Conservation (phyloP, 306 rosid genomes). For the Fagus sylvatica region DNA sequence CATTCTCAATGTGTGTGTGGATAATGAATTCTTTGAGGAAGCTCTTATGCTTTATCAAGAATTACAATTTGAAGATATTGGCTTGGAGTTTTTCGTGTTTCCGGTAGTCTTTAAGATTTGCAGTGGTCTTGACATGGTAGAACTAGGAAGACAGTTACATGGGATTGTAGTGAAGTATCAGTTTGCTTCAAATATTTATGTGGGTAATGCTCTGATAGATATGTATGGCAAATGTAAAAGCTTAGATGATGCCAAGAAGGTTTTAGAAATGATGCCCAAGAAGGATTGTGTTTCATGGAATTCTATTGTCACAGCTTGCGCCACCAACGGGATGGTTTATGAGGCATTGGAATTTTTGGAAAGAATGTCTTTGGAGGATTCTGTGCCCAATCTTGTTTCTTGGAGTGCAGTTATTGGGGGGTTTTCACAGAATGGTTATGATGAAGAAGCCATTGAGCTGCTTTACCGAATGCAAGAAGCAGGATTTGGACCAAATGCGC, state of each 20-base stretch:
- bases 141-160: constrained; percentile 46
- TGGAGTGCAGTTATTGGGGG: constrained; percentile 66
- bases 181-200: constrained; percentile 38
- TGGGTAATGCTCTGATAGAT: constrained; percentile 53
- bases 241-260: constrained; percentile 46
- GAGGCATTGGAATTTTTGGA: constrained; percentile 52
- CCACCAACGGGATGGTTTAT: constrained; percentile 43
- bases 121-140: constrained; percentile 35
- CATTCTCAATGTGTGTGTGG: constrained; percentile 33
- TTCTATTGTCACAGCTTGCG: constrained; percentile 51
- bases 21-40: constrained; percentile 35
- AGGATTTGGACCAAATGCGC: constrained; percentile 47
- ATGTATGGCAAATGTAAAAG: constrained; percentile 60
- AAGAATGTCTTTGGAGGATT: constrained; percentile 31
- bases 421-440: constrained; percentile 54
- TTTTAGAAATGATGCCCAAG: constrained; percentile 33
- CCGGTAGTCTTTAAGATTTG: constrained; percentile 48
- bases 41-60: constrained; percentile 28
- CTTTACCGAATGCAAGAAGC: constrained; percentile 42
- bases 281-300: constrained; percentile 60
- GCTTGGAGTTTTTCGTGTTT: constrained; percentile 45
- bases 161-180: constrained; percentile 35
- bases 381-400: constrained; percentile 46
- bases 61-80: constrained; percentile 21
- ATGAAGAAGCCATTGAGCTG: constrained; percentile 45